Evolutionary conservation across 2,329 filamentous ascomycete genomes (phyloP).

Genomic region (Talaromyces sp.): DNA sequence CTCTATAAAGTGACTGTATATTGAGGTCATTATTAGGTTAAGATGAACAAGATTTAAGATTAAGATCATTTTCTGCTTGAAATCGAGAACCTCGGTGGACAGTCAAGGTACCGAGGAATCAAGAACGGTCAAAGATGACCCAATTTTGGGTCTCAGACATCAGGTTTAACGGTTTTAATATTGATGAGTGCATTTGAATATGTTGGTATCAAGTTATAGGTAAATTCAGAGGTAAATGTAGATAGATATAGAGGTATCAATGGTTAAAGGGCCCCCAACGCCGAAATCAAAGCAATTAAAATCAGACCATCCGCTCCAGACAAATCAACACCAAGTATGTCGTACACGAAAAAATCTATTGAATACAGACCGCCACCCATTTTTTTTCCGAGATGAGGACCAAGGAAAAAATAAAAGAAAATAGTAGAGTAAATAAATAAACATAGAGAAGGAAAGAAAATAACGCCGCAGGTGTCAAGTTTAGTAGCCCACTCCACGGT

Average conservation of each 20-base stretch:
- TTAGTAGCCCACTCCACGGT: constrained; percentile 28
- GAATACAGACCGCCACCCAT: constrained; percentile 20
- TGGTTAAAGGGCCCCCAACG: constrained; percentile 5
- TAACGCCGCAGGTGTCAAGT: constrained; percentile 2
- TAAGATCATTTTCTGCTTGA: no score
- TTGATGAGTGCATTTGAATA: no score
- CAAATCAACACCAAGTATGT: constrained; percentile 23
- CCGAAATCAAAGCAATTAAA: constrained; percentile 1
- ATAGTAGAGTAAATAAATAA: constrained; percentile 14
- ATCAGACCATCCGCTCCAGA: constrained; percentile 8
- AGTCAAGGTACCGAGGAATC: background rate
- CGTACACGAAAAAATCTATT: constrained; percentile 15
- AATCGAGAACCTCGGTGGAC: background rate
- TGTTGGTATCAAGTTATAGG: background rate
- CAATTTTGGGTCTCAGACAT: no score
- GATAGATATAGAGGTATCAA: constrained; percentile 8
- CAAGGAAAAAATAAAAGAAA: constrained; percentile 11
- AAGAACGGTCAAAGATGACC: background rate
- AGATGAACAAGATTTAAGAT: no score
- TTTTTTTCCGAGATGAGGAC: constrained; percentile 9
- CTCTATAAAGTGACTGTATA: no score
- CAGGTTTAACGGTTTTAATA: no score
- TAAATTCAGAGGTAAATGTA: background rate
- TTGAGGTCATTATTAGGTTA: no score
- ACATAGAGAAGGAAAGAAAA: background rate